phyloP scores from a whole-genome alignment of 2,329 filamentous ascomycete genomes.

The Neonectria coccinea region DNA sequence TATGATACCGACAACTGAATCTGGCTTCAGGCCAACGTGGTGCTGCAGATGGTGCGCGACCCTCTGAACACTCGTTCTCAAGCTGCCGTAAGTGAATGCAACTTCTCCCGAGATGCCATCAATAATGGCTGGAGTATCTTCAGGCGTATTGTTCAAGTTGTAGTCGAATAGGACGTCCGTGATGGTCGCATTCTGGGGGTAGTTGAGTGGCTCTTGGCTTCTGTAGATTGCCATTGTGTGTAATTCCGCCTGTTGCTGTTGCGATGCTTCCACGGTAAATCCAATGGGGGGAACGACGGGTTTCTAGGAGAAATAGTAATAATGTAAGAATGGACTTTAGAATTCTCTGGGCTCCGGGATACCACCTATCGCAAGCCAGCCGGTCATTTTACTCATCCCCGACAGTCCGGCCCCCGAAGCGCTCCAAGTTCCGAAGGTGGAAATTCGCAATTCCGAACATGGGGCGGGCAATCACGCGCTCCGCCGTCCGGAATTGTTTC shows the following conservation, averaged over 20 bases:
- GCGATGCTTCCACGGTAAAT: neutral
- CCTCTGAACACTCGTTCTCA: constrained; percentile 6
- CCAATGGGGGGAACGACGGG: neutral
- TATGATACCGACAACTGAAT: constrained; percentile 13
- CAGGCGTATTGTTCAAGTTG: constrained; percentile 14
- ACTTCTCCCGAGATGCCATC: constrained; percentile 15
- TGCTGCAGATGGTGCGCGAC: constrained; percentile 10
- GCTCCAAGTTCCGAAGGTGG: constrained; percentile 2
- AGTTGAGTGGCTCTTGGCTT: constrained; percentile 6
- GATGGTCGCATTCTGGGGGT: constrained; percentile 13
- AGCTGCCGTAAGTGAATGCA: constrained; percentile 13
- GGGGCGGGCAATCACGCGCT: neutral
- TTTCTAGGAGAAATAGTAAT: neutral
- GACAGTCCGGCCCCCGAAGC: neutral
- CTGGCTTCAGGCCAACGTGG: constrained; percentile 3
- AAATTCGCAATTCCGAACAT: constrained; percentile 3
- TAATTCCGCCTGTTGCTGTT: too few relatives aligned
- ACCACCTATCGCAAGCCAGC: neutral
- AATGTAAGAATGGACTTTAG: neutral
- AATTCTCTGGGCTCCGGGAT: neutral
- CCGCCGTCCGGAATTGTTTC: constrained; percentile 8
- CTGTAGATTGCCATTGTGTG: constrained; percentile 8
- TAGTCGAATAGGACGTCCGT: constrained; percentile 14
- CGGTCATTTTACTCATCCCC: neutral
- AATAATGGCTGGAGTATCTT: constrained; percentile 11